phyloP scores from a whole-genome alignment of 257 asterid genomes.

The Fraxinus anomala region DNA sequence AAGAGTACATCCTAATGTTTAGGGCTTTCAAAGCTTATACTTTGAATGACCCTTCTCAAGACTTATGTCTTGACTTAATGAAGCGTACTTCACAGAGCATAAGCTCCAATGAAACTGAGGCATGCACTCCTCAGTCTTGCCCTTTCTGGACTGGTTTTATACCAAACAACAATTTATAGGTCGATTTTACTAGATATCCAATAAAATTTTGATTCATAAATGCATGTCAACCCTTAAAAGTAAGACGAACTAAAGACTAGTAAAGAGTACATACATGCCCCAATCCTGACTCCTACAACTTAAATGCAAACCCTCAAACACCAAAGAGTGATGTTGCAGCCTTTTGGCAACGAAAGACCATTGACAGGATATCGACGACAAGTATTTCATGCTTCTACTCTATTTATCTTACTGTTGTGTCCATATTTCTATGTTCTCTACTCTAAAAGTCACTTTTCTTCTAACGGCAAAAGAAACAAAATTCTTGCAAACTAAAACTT shows the following conservation, averaged over 20 bases:
- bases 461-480: background rate
- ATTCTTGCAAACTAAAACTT: background rate
- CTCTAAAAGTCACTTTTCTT: background rate
- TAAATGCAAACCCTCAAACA: background rate
- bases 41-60: background rate
- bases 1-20: background rate
- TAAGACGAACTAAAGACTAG: background rate
- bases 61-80: background rate
- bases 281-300: background rate
- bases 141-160: background rate
- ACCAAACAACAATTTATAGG: background rate
- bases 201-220: background rate
- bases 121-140: background rate
- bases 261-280: background rate
- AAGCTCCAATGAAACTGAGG: background rate
- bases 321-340: background rate
- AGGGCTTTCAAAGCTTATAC: background rate
- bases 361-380: background rate
- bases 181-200: background rate
- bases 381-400: background rate
- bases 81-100: background rate
- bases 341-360: background rate
- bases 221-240: background rate
- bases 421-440: background rate
- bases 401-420: background rate